These are phyloP conservation scores for Lachancea kluyveri DNA, from an alignment of 805 yeast genomes.

Conservation along the genomic window DNA sequence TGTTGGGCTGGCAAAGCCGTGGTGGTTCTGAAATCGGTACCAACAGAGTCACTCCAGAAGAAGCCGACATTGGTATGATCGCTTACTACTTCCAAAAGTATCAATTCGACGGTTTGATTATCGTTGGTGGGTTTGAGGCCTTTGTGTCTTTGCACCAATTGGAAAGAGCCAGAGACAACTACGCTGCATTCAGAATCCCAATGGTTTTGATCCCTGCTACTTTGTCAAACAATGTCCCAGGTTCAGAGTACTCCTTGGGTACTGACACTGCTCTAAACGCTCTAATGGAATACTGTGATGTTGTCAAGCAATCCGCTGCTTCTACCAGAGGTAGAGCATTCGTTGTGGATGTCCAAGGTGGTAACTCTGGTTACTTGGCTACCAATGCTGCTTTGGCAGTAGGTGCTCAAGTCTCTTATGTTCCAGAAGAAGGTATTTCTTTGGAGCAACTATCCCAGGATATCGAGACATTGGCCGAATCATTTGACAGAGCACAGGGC, in stretches of 20 bases:
- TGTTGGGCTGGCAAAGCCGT: slow-evolving; percentile 63
- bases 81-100: slow-evolving; percentile 69
- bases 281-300: slow-evolving; percentile 67
- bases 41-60: slow-evolving; percentile 62
- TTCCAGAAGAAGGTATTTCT: slow-evolving; percentile 65
- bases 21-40: slow-evolving; percentile 87
- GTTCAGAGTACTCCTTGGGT: slow-evolving; percentile 73
- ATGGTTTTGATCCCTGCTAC: slow-evolving; percentile 77
- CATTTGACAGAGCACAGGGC: slow-evolving; percentile 58
- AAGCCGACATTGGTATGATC: slow-evolving; percentile 59
- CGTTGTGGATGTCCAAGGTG: slow-evolving; percentile 82
- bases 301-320: slow-evolving; percentile 73
- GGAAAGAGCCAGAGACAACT: slow-evolving; percentile 50
- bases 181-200: slow-evolving; percentile 71
- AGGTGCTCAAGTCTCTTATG: slow-evolving; percentile 70
- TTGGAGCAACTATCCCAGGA: slow-evolving; percentile 60
- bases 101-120: slow-evolving; percentile 60
- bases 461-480: slow-evolving; percentile 51
- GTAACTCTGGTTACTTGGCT: slow-evolving; percentile 76
- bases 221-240: slow-evolving; percentile 75
- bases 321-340: slow-evolving; percentile 74
- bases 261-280: slow-evolving; percentile 71
- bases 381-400: slow-evolving; percentile 60
- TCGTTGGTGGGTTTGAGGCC: slow-evolving; percentile 81
- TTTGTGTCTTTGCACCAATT: slow-evolving; percentile 65